Evolutionary conservation across 495 filamentous ascomycete species (phyloP).

Genomic region (Bathelium albidoporum): DNA sequence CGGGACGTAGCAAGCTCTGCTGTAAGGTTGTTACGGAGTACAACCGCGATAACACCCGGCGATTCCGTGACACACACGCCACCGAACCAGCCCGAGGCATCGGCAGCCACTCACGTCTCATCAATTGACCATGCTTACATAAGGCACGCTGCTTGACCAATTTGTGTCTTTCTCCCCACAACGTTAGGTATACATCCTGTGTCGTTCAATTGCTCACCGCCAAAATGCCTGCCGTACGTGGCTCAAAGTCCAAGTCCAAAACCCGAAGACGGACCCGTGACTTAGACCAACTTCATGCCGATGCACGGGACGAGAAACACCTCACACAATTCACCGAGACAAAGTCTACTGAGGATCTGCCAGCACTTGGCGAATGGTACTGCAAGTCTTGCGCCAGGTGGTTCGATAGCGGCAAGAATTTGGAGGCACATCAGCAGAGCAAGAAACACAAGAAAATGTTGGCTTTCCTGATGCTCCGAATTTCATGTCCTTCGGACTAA

Average conservation of each 20-base stretch:
- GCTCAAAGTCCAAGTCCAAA: constrained; percentile 40
- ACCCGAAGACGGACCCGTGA: constrained; percentile 53
- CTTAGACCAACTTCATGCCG: constrained; percentile 78
- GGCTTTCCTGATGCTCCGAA: constrained; percentile 11
- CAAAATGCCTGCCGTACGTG: constrained; percentile 33
- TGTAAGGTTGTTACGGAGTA: neutral
- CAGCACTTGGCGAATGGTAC: constrained; percentile 71
- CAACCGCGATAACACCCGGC: neutral
- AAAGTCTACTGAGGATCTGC: constrained; percentile 77
- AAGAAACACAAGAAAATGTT: constrained; percentile 90
- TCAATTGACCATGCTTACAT: neutral
- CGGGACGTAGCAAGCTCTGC: neutral
- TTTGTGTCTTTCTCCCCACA: neutral
- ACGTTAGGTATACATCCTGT: neutral
- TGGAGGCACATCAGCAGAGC: constrained; percentile 66
- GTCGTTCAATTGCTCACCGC: neutral
- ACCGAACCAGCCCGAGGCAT: constrained; percentile 2
- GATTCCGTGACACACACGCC: constrained; percentile 1
- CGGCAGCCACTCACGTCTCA: neutral
- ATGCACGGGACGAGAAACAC: constrained; percentile 65
- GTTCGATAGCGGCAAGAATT: constrained; percentile 77
- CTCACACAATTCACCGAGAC: constrained; percentile 64
- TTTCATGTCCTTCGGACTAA: neutral
- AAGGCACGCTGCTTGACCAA: neutral
- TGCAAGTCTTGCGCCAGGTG: constrained; percentile 94